These are phyloP conservation scores for Malus sylvestris DNA, from an alignment of 306 rosid species.

Conservation along the genomic window DNA sequence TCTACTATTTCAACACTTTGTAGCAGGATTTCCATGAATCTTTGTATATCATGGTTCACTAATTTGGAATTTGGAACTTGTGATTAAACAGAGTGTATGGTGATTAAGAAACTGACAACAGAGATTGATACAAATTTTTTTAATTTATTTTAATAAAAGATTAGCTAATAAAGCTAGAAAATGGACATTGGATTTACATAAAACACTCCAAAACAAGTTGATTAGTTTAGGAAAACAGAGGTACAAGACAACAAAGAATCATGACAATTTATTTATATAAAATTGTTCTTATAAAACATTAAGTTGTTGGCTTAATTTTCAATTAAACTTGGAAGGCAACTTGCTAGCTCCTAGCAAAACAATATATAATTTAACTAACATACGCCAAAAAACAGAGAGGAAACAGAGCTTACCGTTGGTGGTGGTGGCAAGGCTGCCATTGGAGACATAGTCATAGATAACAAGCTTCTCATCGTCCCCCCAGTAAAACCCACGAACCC, in stretches of 20 bases:
- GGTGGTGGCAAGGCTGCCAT: constrained; percentile 55
- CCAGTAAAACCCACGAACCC: constrained; percentile 73
- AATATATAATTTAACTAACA: neutral
- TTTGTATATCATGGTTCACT: neutral
- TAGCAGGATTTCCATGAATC: neutral
- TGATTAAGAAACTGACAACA: neutral
- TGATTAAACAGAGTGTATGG: neutral
- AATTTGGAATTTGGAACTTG: neutral
- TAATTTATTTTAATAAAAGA: neutral
- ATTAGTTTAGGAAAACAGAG: neutral
- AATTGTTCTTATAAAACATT: neutral
- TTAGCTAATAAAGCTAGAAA: constrained; percentile 1
- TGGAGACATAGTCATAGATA: constrained; percentile 59
- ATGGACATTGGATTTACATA: neutral
- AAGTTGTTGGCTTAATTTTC: neutral
- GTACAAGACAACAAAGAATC: neutral
- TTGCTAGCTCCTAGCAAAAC: neutral
- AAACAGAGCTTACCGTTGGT: constrained; percentile 46
- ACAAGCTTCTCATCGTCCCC: constrained; percentile 79
- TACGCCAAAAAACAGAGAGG: neutral
- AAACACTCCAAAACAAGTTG: neutral
- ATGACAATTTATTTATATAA: neutral
- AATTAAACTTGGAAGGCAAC: neutral
- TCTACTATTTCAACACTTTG: neutral
- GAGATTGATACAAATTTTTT: neutral